Percentiles rank a stretch among this genome's conserved stretches.
phyloP scores from a whole-genome alignment of 208 protist genomes.

The Crithidia expoeki region DNA sequence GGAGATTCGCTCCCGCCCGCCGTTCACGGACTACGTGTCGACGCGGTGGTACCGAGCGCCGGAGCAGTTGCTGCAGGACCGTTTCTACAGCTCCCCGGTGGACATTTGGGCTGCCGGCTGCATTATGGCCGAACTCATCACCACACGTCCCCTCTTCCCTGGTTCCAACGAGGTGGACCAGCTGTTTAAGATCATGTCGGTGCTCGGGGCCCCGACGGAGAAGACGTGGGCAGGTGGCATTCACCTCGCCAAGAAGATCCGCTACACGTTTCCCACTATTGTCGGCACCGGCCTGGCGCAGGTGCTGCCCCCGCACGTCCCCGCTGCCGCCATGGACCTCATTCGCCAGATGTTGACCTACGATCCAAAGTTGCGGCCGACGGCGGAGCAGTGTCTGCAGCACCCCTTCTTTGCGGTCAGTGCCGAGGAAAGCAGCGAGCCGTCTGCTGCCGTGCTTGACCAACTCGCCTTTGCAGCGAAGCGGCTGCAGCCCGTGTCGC shows the following conservation, averaged over 20 bases:
- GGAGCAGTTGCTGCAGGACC: constrained; percentile 96
- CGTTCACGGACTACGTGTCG: constrained; percentile 96
- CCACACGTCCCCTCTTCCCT: constrained; percentile 97
- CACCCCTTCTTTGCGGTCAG: constrained; percentile 92
- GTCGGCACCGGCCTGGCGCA: constrained; percentile 64
- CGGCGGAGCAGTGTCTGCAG: constrained; percentile 93
- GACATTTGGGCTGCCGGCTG: constrained; percentile 96
- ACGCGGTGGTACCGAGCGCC: constrained; percentile 99
- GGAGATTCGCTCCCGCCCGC: constrained; percentile 46
- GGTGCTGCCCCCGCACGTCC: constrained; percentile 77
- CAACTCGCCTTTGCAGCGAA: constrained; percentile 58
- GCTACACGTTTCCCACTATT: constrained; percentile 76
- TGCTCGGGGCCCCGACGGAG: constrained; percentile 84
- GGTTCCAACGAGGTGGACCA: constrained; percentile 88
- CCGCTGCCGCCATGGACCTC: constrained; percentile 91
- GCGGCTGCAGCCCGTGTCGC: constrained; percentile 43
- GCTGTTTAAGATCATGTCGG: constrained; percentile 78
- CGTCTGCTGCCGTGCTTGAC: constrained; percentile 43
- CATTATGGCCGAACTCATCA: constrained; percentile 98
- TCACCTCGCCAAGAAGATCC: constrained; percentile 76
- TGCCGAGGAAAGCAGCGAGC: constrained; percentile 57
- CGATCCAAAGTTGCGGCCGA: constrained; percentile 94
- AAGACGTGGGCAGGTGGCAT: constrained; percentile 75
- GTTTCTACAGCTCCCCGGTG: constrained; percentile 94
- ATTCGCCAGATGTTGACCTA: constrained; percentile 94